These are phyloP conservation scores for Cylindricascospora bacillispora DNA, from an alignment of 1,139 yeast genomes.

Conservation along the genomic window DNA sequence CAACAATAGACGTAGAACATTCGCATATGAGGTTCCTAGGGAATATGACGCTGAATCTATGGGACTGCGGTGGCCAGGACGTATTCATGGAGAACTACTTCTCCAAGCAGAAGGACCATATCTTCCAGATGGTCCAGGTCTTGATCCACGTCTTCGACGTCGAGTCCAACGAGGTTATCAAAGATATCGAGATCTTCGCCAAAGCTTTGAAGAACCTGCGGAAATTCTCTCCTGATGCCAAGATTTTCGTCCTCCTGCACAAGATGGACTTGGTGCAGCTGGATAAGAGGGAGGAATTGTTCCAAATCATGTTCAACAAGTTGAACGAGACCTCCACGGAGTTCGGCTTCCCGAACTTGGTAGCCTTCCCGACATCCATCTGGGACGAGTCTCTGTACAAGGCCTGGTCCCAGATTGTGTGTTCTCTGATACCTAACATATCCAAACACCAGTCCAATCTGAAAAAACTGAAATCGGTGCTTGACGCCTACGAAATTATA, in stretches of 20 bases:
- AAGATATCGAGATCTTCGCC: slow-evolving; percentile 85
- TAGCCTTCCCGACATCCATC: slow-evolving; percentile 92
- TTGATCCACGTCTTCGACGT: slow-evolving; percentile 94
- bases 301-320: slow-evolving; percentile 72
- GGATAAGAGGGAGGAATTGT: slow-evolving; percentile 74
- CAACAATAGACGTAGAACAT: slow-evolving; percentile 96
- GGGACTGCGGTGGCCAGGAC: slow-evolving; percentile 99
- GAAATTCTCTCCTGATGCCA: slow-evolving; percentile 82
- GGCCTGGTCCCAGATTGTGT: slow-evolving; percentile 96
- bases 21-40: slow-evolving; percentile 87
- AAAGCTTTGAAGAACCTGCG: slow-evolving; percentile 72
- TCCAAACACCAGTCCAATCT: slow-evolving; percentile 65
- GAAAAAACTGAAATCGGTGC: slow-evolving; percentile 55
- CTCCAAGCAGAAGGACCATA: slow-evolving; percentile 76
- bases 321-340: slow-evolving; percentile 66
- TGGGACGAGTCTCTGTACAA: slow-evolving; percentile 96
- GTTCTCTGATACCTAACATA: slow-evolving; percentile 90
- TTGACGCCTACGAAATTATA: slow-evolving; percentile 84
- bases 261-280: slow-evolving; percentile 93
- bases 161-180: slow-evolving; percentile 80
- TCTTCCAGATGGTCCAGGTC: slow-evolving; percentile 95
- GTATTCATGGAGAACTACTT: slow-evolving; percentile 92
- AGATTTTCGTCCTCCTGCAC: slow-evolving; percentile 81
- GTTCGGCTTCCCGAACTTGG: slow-evolving; percentile 54
- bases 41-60: slow-evolving; percentile 83